A percentile compares a stretch with the other conserved stretches of the same genome.
These are phyloP conservation scores for Stevia rebaudiana DNA, from an alignment of 140 eudicot species.

Conservation along the genomic window DNA sequence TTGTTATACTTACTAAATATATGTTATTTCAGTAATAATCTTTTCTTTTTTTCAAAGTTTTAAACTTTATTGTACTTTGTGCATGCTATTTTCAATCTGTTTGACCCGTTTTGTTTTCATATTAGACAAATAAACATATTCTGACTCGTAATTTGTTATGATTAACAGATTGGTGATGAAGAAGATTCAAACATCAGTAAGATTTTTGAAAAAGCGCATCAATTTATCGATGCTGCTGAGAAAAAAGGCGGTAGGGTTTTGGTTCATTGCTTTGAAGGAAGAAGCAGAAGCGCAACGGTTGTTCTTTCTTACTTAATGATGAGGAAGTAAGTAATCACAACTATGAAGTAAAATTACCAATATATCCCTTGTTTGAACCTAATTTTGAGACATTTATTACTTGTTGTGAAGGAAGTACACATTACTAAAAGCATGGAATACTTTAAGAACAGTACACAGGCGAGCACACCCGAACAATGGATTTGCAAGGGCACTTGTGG, in stretches of 20 bases:
- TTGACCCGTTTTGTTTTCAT: neutral
- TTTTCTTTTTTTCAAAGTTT: no score
- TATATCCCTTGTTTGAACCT: no score
- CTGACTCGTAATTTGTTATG: neutral
- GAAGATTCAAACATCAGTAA: constrained; percentile 76
- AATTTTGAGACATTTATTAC: no score
- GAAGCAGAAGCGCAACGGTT: constrained; percentile 91
- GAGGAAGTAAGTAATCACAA: constrained; percentile 56
- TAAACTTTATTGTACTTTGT: neutral
- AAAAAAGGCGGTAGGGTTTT: constrained; percentile 75
- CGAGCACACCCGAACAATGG: constrained; percentile 99
- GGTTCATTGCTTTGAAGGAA: constrained; percentile 99
- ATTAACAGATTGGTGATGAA: constrained; percentile 65
- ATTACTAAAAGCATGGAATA: constrained; percentile 75
- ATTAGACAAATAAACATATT: neutral
- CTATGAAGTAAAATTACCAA: neutral
- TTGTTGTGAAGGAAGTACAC: constrained; percentile 64
- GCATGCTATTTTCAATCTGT: constrained; percentile 3
- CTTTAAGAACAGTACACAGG: constrained; percentile 66
- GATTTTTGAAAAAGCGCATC: constrained; percentile 77
- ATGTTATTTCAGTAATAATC: neutral
- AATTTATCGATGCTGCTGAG: constrained; percentile 67
- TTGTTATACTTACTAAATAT: neutral
- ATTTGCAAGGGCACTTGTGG: constrained; percentile 76
- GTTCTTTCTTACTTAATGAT: constrained; percentile 93